A percentile compares a stretch with the other conserved stretches of the same genome.
phyloP scores from a whole-genome alignment of 2,329 filamentous ascomycete genomes.

The Pseudopithomyces chartarum region DNA sequence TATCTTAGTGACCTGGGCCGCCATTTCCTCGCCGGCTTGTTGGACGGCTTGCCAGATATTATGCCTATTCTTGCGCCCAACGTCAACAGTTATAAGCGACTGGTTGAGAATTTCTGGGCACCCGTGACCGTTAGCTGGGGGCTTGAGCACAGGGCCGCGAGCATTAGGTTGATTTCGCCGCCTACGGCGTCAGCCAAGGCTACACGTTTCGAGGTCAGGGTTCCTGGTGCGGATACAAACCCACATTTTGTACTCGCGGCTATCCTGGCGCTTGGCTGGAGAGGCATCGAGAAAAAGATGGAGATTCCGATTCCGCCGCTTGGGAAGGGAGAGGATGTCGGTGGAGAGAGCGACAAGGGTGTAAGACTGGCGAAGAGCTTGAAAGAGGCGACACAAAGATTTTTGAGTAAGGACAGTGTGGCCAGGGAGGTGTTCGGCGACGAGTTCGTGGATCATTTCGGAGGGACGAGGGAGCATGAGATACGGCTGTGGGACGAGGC shows the following conservation, averaged over 20 bases:
- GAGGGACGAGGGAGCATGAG: slow-evolving; percentile 90
- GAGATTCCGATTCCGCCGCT: slow-evolving; percentile 81
- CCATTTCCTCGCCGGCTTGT: slow-evolving; percentile 88
- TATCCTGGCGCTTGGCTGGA: slow-evolving; percentile 85
- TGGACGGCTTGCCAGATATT: slow-evolving; percentile 87
- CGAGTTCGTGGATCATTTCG: slow-evolving; percentile 94
- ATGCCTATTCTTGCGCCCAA: slow-evolving; percentile 96
- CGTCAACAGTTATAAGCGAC: slow-evolving; percentile 95
- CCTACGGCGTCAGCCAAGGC: slow-evolving; percentile 83
- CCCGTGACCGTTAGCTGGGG: slow-evolving; percentile 98
- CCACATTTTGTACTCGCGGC: slow-evolving; percentile 85
- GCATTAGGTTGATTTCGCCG: slow-evolving; percentile 85
- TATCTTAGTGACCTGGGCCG: slow-evolving; percentile 85
- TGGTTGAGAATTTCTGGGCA: slow-evolving; percentile 99
- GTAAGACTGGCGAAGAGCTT: slow-evolving; percentile 81
- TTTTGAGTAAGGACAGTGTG: slow-evolving; percentile 78
- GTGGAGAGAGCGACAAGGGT: slow-evolving; percentile 72
- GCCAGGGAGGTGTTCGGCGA: slow-evolving; percentile 95
- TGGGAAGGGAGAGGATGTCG: slow-evolving; percentile 82
- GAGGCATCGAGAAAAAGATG: slow-evolving; percentile 90
- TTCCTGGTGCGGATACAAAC: slow-evolving; percentile 93
- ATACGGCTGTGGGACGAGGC: slow-evolving; percentile 90
- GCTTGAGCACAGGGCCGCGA: slow-evolving; percentile 90
- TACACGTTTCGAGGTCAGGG: slow-evolving; percentile 90
- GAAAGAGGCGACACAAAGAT: slow-evolving; percentile 80